Evolutionary conservation across 495 filamentous ascomycete genomes (phyloP), one percentile per base, ranked within the genome.

Genomic region (Chaetomium fimeti): DNA sequence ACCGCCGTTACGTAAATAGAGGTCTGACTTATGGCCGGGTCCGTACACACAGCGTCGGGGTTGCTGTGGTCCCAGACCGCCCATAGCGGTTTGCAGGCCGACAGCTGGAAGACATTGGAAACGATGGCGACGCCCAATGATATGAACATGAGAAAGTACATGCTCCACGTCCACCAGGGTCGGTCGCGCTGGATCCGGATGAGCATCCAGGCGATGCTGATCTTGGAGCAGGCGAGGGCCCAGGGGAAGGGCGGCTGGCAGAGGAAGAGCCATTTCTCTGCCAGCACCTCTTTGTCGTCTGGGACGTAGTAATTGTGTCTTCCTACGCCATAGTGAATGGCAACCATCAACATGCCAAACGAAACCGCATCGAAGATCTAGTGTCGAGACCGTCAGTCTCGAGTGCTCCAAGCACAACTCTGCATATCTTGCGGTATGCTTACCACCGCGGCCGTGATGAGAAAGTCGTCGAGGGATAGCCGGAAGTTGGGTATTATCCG

Each of bases 91-190:
- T 32, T 53, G 27, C 51, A 53, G 15, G 13, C 27, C 2, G 51
- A 53, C 5, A 53, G 27, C 27, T 53, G 51, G 27, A 53, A 53
- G 51, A 53, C 29, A 27, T 53, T 53, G 25, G 51, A 53, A 6
- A 53, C 51, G 25, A 53, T 15, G 25, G 51, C 51, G 25, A 53
- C 16, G 25, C 51, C 51, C 3, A 32, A 25, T 3, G 51, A 53
- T 27, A 32, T 15, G 16, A 53, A 53, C 51, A 53, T 53, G 51
- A 53, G 51, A 15, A 53, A 53, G 51, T 53, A 53, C 51, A 53
- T 53, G 51, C 22, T 53, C 51, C 51, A 53, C 13, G 27, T 32
- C 51, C 51, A 53, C 51, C 51, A 53, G 15, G 27, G 13, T 11
- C 51, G 51, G 51, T 53, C 51, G 27, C 51, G 51, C 24, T 53